Evolutionary conservation across 2,329 filamentous ascomycete genomes (phyloP).

Genomic region (Monilinia laxa): DNA sequence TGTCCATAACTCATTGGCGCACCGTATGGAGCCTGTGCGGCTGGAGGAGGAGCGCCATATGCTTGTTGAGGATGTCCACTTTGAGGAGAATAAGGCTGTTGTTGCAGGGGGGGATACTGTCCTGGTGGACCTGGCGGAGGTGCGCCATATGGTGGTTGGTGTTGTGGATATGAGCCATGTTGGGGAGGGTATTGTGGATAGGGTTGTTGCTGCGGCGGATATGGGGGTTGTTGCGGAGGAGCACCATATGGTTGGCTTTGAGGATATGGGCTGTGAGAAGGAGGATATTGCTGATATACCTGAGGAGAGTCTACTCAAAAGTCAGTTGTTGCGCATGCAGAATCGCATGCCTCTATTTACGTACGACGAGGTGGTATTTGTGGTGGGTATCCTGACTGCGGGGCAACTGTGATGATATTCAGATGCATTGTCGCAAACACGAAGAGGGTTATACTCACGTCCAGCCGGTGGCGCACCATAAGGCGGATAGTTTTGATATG

Average conservation of each 20-base stretch:
- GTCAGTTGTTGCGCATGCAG: background rate
- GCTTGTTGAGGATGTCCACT: slow-evolving; percentile 23
- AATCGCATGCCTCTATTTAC: background rate
- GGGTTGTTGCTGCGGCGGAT: slow-evolving; percentile 24
- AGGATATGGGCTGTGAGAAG: slow-evolving; percentile 28
- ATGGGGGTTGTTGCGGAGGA: slow-evolving; percentile 36
- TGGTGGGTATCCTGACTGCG: slow-evolving; percentile 21
- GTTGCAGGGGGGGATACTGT: slow-evolving; percentile 28
- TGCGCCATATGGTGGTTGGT: slow-evolving; percentile 50
- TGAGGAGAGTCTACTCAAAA: slow-evolving; percentile 16
- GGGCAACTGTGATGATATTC: slow-evolving; percentile 24
- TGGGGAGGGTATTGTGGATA: slow-evolving; percentile 23
- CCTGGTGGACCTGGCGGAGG: slow-evolving; percentile 29
- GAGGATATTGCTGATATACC: slow-evolving; percentile 29
- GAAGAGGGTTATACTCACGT: slow-evolving; percentile 25
- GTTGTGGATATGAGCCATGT: slow-evolving; percentile 42
- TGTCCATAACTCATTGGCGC: slow-evolving; percentile 36
- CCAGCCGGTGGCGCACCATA: slow-evolving; percentile 29
- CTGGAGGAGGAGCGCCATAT: slow-evolving; percentile 37
- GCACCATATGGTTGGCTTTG: slow-evolving; percentile 30
- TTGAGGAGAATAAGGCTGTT: slow-evolving; percentile 44
- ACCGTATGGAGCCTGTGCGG: slow-evolving; percentile 33
- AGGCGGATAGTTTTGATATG: slow-evolving; percentile 22
- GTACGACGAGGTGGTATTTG: slow-evolving; percentile 21
- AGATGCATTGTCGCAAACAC: slow-evolving; percentile 25